phyloP scores from a whole-genome alignment of 1,284 basidiomycete genomes.

The Ustilago hordei region DNA sequence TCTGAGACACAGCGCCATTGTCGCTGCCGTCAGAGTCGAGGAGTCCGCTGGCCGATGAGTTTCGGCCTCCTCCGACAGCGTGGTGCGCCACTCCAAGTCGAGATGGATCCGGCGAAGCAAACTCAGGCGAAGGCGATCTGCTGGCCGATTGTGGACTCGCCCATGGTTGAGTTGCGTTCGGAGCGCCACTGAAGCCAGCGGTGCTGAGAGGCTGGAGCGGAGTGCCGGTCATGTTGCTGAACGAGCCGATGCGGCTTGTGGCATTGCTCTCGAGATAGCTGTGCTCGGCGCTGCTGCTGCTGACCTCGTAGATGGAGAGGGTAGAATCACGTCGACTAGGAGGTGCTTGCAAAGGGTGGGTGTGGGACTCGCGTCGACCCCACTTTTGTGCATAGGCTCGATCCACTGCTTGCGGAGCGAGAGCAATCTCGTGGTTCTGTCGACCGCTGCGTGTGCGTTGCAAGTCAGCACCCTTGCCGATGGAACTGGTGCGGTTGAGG shows the following conservation, averaged over 20 bases:
- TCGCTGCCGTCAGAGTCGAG: constrained; percentile 47
- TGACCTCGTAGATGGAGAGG: constrained; percentile 32
- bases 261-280: constrained; percentile 38
- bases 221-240: constrained; percentile 35
- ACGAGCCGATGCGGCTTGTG: constrained; percentile 44
- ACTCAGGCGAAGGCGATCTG: constrained; percentile 30
- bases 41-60: constrained; percentile 32
- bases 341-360: constrained; percentile 28
- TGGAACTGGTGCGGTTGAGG: constrained; percentile 38
- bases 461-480: constrained; percentile 45
- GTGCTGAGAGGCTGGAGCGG: constrained; percentile 39
- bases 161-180: constrained; percentile 28
- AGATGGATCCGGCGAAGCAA: constrained; percentile 17
- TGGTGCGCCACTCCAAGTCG: constrained; percentile 13
- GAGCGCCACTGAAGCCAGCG: constrained; percentile 13
- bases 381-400: constrained; percentile 23
- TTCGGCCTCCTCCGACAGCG: constrained; percentile 13
- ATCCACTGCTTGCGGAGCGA: constrained; percentile 33
- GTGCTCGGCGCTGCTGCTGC: constrained; percentile 44
- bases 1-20: constrained; percentile 19
- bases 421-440: constrained; percentile 23
- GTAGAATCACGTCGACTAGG: constrained; percentile 26
- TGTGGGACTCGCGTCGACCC: constrained; percentile 21
- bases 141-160: constrained; percentile 29
- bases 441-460: constrained; percentile 36